phyloP scores from a whole-genome alignment of 208 protist species.

The Leptomonas pyrrhocoris region DNA sequence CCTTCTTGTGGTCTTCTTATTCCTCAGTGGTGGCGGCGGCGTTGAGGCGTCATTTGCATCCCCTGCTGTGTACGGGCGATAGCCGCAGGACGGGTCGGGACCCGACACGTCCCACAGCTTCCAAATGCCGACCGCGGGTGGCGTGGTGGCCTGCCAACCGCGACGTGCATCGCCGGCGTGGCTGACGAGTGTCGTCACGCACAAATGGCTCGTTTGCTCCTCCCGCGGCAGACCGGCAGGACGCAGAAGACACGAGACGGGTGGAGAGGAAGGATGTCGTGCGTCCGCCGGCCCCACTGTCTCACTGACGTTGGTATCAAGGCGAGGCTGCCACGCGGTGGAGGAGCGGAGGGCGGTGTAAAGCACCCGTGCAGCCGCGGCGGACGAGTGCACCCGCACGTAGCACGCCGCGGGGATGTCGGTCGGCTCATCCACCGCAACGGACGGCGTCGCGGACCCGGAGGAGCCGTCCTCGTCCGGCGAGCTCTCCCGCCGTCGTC shows the following conservation, averaged over 20 bases:
- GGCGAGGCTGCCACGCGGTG: slow-evolving; percentile 20
- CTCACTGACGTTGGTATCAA: neutral
- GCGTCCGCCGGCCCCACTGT: neutral
- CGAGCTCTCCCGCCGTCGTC: neutral
- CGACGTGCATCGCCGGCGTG: neutral
- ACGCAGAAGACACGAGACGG: slow-evolving; percentile 7
- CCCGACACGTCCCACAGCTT: slow-evolving; percentile 39
- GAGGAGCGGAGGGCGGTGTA: slow-evolving; percentile 28
- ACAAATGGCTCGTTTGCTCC: slow-evolving; percentile 27
- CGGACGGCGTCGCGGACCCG: neutral
- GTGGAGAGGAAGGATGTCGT: neutral
- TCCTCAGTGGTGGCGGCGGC: too few species aligned
- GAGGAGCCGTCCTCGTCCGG: neutral
- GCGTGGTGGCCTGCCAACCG: neutral
- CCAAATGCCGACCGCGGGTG: slow-evolving; percentile 29
- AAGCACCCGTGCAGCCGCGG: slow-evolving; percentile 26
- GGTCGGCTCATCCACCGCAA: slow-evolving; percentile 15
- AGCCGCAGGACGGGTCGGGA: slow-evolving; percentile 30
- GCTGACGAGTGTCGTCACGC: slow-evolving; percentile 28
- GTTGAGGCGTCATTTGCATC: neutral
- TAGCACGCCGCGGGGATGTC: slow-evolving; percentile 43
- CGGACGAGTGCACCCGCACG: slow-evolving; percentile 22
- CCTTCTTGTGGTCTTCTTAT: neutral
- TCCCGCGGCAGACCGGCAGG: slow-evolving; percentile 16
- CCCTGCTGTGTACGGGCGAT: neutral